A percentile compares a stretch with the other conserved stretches of the same genome.
These are phyloP conservation scores for Lepidopterella palustris DNA, from an alignment of 495 filamentous ascomycete genomes.

Conservation along the genomic window DNA sequence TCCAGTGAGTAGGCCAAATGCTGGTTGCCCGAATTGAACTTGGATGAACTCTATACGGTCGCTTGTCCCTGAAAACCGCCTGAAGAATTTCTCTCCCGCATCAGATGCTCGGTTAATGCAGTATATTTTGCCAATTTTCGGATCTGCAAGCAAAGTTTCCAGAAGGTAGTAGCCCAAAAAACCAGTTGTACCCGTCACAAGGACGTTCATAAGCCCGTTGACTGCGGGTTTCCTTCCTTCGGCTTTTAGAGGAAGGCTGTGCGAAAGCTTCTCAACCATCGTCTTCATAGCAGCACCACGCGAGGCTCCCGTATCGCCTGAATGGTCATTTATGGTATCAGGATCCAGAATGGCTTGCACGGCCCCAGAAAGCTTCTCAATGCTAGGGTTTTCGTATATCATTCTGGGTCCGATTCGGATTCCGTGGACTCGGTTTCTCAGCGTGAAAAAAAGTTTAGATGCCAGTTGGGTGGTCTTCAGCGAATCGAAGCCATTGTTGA, in stretches of 20 bases:
- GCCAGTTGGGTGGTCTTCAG: neutral
- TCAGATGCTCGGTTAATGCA: constrained; percentile 24
- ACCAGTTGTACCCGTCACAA: constrained; percentile 35
- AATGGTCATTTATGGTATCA: neutral
- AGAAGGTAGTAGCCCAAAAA: constrained; percentile 34
- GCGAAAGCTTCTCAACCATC: neutral
- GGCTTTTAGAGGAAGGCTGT: neutral
- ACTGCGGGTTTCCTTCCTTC: neutral
- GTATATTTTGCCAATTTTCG: constrained; percentile 16
- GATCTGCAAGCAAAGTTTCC: constrained; percentile 6
- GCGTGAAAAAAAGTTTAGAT: neutral
- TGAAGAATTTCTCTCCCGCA: neutral
- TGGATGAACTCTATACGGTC: neutral
- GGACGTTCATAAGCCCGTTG: neutral
- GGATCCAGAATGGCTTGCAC: neutral
- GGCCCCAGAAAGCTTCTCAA: neutral
- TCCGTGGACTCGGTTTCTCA: no score
- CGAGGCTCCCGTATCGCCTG: neutral
- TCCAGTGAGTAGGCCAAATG: neutral
- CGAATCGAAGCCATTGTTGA: neutral
- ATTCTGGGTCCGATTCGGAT: neutral
- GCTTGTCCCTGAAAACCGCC: neutral
- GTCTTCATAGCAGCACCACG: no score
- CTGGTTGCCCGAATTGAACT: neutral
- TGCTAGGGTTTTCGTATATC: neutral